Evolutionary conservation across 108 stramenopile genomes (phyloP), one percentile per base, ranked within the genome.

Genomic region (Skeletonema grethae): DNA sequence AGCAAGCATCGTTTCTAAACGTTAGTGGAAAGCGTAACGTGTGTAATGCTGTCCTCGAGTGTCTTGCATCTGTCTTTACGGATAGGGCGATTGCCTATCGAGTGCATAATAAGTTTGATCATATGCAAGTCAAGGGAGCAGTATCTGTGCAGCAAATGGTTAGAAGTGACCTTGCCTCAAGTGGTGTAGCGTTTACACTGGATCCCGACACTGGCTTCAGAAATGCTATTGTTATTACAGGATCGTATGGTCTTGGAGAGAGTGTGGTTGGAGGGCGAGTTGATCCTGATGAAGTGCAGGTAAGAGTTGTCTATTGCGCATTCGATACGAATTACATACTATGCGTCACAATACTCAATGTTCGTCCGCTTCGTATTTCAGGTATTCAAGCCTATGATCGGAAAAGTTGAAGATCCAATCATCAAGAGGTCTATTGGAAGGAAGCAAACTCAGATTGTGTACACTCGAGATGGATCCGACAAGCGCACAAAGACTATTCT

Each of bases 31-130:
- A 65, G 18, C 31, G 57, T 13, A 59, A 45, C 20, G 67, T 72
- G 9, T 61, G 57, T 63, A 64, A 65, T 36, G 69, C 76, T 31
- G 66, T 60, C 29, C 64, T 67, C 8, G 74, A 76, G 28, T 71
- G 69, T 35, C 66, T 73, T 46, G 75, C 74, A 18, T 73, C 70
- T 25, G 35, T 82, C 15, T 82, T 74, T 20, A 82, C 82, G 0
- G 82, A 82, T 61, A 29, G 82, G 13, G 82, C 82, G 0, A 82
- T 82, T 39, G 72, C 75, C n/a, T 82, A 82, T 67, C 50, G 82
- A 50, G 76, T 69, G 32, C 69, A 76, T 36, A 76, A 82, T 18
- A 67, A 67, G 13, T 82, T 82, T 55, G 82, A 72, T 50, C 76
- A 82, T 15, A 78, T 55, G 77, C 68, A 62, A 29, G 73, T 82